Base-by-base conservation (phyloP, 2,329 filamentous ascomycete species). In the Claviceps purpurea region DNA sequence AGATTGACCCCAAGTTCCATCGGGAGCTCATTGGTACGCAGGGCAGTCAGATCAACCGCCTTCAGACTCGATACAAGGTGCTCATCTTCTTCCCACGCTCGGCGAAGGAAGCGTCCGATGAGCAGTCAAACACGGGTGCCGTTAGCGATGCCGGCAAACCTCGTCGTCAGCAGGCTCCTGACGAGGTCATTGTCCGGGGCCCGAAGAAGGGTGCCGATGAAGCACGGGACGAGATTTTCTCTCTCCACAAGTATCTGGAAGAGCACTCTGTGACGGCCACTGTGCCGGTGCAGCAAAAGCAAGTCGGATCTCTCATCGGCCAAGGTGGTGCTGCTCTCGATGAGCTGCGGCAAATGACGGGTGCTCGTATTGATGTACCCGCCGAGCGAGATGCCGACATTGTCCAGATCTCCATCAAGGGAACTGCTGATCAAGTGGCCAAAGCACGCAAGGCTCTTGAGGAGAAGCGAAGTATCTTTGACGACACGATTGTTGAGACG, bases 1-100 rank as follows among this genome's bases (percentile, higher is more conserved):
- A 94, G 75, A 86, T 98, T 59, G 88, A 94, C 53, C 85, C 91
- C 52, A 89, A 95, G 70, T 97, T 86, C 69, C 93, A 98, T 70
- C 81, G 89, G 55, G 90, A 96, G 65, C 76, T 98, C 52, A 98
- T 98, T 60, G 93, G 93, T 48, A 79, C 87, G 20, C 84, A 87
- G 61, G 93, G 93, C 54, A 81, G 76, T 62, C 87, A 94, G 65
- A 91, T 98, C 63, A 93, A 93, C 71, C 85, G 87, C 58, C 79
- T 98, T 24, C 90, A 98, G 70, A 88, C 84, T 52, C 85, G 90
- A 47, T 96, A 98, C 75, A 85, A 86, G 64, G 93, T 98, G 43
- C 83, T 90, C 56, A 93, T 98, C 61, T 91, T 96, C 71, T 98
- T 98, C 75, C 93, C 93, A 11, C 77, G 77, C 51, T 75, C 75